Base-by-base conservation (phyloP, 2,329 filamentous ascomycete genomes). In the Botrytis galanthina region DNA sequence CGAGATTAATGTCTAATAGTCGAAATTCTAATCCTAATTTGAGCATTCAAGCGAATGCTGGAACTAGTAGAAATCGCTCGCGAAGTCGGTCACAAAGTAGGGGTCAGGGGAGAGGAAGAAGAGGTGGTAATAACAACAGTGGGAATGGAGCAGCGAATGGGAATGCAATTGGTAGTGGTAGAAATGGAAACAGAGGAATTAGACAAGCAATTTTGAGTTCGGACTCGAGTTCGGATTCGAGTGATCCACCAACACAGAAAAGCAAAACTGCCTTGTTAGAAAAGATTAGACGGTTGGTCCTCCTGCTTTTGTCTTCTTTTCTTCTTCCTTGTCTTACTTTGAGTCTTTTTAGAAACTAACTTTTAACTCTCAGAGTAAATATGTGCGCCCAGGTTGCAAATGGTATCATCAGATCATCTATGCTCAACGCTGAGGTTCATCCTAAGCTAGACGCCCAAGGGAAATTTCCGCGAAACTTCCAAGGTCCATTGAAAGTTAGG, bases 271-370 rank as follows among this genome's bases (percentile, higher is more conserved):
- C 14, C 7, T 16, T 62, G 14, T 18, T 18, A 2, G 42, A 46
- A 26, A 39, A 46, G 16, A 66, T 66, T 35, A 66, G n/a, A 35
- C 18, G 62, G 62, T 66, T 29, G 4, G n/a, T 66, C 6, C 26
- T 0, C 7, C 22, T 26, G 9, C 1, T 7, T 42, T 32, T 10
- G 2, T 32, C 3, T 16, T 6, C 0, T 46, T 29, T 14, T 46
- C 2, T 22, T n/a, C 16, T 2, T 46, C 16, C 6, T 3, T 46
- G 6, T 29, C 9, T n/a, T n/a, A 26, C 35, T 26, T 7, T 3
- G 10, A 16, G 8, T 3, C n/a, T 9, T 0, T 4, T 9, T n/a
- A 16, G 0, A 66, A 20, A 44, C 14, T 64, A 22, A 37, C 3
- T 1, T 16, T 3, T n/a, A 4, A 16, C 1, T 9, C 22, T 26